phyloP scores from a whole-genome alignment of 345 rosid species.

The Brassica nigra region DNA sequence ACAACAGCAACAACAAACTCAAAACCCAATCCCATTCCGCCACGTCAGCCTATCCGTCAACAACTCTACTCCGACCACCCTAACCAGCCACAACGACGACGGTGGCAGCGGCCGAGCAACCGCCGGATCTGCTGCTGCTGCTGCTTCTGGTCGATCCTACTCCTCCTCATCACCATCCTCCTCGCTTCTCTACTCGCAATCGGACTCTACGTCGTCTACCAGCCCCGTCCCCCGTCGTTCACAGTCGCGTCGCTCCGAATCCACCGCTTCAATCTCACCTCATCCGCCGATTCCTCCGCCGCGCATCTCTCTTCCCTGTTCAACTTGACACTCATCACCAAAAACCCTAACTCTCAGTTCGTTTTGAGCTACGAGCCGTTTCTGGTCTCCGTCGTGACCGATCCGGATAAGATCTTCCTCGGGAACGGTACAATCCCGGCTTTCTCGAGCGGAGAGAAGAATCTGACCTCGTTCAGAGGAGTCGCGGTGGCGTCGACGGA shows the following conservation, averaged over 20 bases:
- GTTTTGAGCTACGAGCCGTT: constrained; percentile 64
- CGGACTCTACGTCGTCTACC: constrained; percentile 69
- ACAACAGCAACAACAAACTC: background rate
- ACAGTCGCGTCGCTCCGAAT: constrained; percentile 63
- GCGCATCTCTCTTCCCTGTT: constrained; percentile 59
- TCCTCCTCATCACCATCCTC: constrained; percentile 55
- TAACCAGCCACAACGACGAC: constrained; percentile 46
- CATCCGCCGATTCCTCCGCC: constrained; percentile 59
- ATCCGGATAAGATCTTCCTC: constrained; percentile 48
- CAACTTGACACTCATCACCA: constrained; percentile 67
- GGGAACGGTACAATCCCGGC: constrained; percentile 72
- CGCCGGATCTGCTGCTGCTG: constrained; percentile 72
- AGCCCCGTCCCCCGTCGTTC: constrained; percentile 66
- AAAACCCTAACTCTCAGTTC: constrained; percentile 72
- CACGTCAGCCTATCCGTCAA: constrained; percentile 45
- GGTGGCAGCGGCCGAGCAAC: constrained; percentile 48
- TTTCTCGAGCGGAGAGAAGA: constrained; percentile 53
- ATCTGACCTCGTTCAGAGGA: constrained; percentile 59
- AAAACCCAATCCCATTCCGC: constrained; percentile 36
- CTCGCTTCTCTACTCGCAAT: constrained; percentile 60
- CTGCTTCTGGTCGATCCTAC: constrained; percentile 72
- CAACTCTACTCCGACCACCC: constrained; percentile 50
- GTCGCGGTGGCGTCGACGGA: constrained; percentile 47
- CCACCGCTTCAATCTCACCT: constrained; percentile 63
- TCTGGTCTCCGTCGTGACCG: constrained; percentile 38